phyloP scores from a whole-genome alignment of 1,284 basidiomycete species.

The Tilletia walkeri region DNA sequence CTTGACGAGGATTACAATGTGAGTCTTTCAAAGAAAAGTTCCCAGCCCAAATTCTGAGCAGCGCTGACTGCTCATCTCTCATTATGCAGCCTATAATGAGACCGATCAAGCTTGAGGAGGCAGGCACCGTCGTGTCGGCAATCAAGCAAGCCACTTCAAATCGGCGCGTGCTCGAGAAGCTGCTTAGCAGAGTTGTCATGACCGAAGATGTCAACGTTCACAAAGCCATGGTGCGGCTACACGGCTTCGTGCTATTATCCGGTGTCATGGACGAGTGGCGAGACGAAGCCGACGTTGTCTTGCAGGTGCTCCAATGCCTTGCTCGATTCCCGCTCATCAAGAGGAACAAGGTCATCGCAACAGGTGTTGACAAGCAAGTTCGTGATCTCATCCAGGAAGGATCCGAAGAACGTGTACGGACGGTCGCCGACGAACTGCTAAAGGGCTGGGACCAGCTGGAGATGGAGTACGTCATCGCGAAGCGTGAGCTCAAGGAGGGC shows the following conservation, averaged over 20 bases:
- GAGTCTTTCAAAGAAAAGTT: background rate
- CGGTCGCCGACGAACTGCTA: constrained; percentile 62
- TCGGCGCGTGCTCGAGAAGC: constrained; percentile 75
- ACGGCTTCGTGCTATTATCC: constrained; percentile 89
- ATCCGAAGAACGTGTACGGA: constrained; percentile 26
- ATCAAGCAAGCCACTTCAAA: constrained; percentile 81
- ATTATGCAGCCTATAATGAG: constrained; percentile 63
- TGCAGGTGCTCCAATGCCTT: constrained; percentile 60
- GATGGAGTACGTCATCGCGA: constrained; percentile 72
- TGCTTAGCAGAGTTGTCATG: constrained; percentile 84
- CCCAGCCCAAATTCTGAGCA: background rate
- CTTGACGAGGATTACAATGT: constrained; percentile 85
- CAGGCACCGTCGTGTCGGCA: constrained; percentile 86
- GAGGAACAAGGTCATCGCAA: constrained; percentile 82
- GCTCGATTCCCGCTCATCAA: constrained; percentile 75
- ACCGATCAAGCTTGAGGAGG: constrained; percentile 74
- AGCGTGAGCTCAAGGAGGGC: constrained; percentile 59
- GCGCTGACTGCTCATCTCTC: background rate
- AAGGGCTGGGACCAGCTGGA: constrained; percentile 74
- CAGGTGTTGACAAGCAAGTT: constrained; percentile 59
- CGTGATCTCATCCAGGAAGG: constrained; percentile 21
- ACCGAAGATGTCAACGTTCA: constrained; percentile 78
- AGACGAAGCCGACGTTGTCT: constrained; percentile 71
- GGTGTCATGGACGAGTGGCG: constrained; percentile 78
- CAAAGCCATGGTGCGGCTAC: constrained; percentile 83